Percentiles rank a stretch among this genome's conserved stretches.
Evolutionary conservation across 805 yeast genomes (phyloP).

Genomic region (Hanseniaspora guilliermondii): DNA sequence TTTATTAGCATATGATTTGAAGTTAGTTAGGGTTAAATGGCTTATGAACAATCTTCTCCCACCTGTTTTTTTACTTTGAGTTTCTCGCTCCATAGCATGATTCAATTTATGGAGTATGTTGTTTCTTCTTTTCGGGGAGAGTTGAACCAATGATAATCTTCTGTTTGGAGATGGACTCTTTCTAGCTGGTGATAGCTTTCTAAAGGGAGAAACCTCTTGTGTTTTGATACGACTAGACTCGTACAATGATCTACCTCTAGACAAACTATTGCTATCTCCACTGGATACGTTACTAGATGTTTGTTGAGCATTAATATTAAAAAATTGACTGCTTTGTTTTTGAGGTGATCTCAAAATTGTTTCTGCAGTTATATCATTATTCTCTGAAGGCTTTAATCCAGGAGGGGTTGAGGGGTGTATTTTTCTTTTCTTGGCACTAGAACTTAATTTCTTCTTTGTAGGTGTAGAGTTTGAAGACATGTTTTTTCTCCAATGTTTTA

Average conservation of each 20-base stretch:
- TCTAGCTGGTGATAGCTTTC: constrained; percentile 11
- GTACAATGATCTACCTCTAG: constrained; percentile 2
- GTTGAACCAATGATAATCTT: constrained; percentile 32
- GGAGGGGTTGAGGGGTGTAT: not conserved
- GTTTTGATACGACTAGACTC: not conserved
- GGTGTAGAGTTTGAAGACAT: not conserved
- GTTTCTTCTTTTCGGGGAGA: constrained; percentile 32
- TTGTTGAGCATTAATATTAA: not conserved
- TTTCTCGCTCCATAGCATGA: constrained; percentile 22
- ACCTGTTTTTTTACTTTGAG: constrained; percentile 27
- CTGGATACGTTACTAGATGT: not conserved
- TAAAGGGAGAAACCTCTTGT: constrained; percentile 1
- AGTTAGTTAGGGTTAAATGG: constrained; percentile 62
- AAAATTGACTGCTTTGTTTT: constrained; percentile 12
- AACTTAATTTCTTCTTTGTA: not conserved
- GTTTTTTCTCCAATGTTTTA: not conserved
- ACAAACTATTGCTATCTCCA: not conserved
- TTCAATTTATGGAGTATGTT: constrained; percentile 24
- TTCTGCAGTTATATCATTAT: constrained; percentile 8
- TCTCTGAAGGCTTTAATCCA: not conserved
- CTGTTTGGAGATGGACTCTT: constrained; percentile 16
- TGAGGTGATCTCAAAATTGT: constrained; percentile 12
- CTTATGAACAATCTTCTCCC: constrained; percentile 57
- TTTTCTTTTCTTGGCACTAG: not conserved
- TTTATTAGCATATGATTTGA: constrained; percentile 89